These are phyloP conservation scores for Chloris gayana DNA, from an alignment of 176 grass and related monocot genomes.

Conservation along the genomic window DNA sequence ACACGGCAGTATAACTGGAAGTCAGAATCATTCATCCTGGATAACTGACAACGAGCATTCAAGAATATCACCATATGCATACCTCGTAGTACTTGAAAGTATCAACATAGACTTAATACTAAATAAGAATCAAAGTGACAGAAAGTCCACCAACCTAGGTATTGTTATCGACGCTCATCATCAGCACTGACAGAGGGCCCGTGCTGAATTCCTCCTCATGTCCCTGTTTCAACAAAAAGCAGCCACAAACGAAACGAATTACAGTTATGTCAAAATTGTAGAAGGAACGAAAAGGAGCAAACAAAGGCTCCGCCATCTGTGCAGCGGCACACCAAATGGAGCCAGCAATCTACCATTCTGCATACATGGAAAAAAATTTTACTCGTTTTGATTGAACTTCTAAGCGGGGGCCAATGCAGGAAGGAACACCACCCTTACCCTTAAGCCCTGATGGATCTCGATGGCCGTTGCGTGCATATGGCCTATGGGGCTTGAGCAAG, in stretches of 20 bases:
- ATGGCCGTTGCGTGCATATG: background rate
- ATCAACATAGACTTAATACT: no score
- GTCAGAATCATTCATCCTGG: background rate
- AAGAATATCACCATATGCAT: background rate
- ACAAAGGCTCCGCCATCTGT: slow-evolving; percentile 43
- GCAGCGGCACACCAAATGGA: slow-evolving; percentile 24
- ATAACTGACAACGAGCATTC: background rate
- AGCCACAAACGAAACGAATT: background rate
- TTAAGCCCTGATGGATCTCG: background rate
- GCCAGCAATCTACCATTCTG: slow-evolving; percentile 33
- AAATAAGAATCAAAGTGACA: background rate
- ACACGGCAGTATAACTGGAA: background rate
- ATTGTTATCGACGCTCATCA: slow-evolving; percentile 76
- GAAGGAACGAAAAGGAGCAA: no score
- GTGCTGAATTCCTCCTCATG: slow-evolving; percentile 81
- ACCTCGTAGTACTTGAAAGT: background rate
- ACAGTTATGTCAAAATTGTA: background rate
- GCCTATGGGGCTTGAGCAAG: background rate
- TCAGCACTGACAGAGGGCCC: slow-evolving; percentile 62
- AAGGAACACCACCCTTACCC: no score
- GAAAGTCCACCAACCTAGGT: slow-evolving; percentile 51
- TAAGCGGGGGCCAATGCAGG: background rate
- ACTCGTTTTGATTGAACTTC: background rate
- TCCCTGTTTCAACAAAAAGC: slow-evolving; percentile 17
- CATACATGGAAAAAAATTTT: background rate